These are phyloP conservation scores for Neohortaea acidophila DNA, from an alignment of 495 filamentous ascomycete genomes.

Conservation along the genomic window DNA sequence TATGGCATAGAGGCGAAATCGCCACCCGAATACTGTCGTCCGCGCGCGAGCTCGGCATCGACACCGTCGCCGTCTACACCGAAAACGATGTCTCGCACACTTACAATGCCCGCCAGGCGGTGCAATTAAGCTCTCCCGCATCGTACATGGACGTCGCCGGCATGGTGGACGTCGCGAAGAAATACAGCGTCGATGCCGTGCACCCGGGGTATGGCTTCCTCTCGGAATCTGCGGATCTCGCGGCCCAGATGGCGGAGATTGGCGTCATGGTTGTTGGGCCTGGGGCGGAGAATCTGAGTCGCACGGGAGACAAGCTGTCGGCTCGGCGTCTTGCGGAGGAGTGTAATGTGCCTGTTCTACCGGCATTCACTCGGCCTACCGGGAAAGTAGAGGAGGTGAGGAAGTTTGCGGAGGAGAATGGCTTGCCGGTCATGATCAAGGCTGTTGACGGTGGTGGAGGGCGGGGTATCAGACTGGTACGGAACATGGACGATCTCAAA, in stretches of 20 bases:
- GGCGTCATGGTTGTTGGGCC: conserved; percentile 41
- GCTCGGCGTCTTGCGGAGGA: conserved; percentile 38
- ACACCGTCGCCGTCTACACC: conserved; percentile 41
- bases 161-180: conserved; percentile 32
- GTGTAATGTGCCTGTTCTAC: conserved; percentile 39
- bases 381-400: conserved; percentile 26
- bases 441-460: conserved; percentile 30
- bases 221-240: conserved; percentile 42
- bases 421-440: conserved; percentile 44
- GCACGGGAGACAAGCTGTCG: conserved; percentile 42
- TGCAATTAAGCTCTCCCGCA: conserved; percentile 35
- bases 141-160: conserved; percentile 37
- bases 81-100: conserved; percentile 39
- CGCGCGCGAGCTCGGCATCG: conserved; percentile 38
- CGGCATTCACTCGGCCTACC: conserved; percentile 34
- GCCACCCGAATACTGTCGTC: conserved; percentile 42
- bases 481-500: conserved; percentile 17
- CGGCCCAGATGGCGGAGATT: conserved; percentile 36
- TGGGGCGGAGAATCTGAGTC: conserved; percentile 33
- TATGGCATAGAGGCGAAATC: conserved; percentile 41
- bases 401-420: conserved; percentile 31
- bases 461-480: conserved; percentile 27
- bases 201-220: conserved; percentile 52
- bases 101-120: conserved; percentile 31
- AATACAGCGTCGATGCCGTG: conserved; percentile 39